Conservation (phyloP, 495 filamentous ascomycete species). For the Ramalina peruviana region DNA sequence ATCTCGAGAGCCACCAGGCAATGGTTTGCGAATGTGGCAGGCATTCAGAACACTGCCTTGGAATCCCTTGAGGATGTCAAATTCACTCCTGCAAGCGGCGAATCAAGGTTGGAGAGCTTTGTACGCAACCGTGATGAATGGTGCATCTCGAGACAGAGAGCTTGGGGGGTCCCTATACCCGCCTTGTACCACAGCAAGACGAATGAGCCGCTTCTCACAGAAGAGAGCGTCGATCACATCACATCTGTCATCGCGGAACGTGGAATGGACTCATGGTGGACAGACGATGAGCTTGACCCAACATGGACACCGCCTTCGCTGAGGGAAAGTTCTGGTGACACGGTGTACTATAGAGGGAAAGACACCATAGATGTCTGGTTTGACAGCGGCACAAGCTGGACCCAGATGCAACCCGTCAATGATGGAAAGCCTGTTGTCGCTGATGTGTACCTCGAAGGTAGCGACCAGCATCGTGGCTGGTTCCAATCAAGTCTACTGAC, state of each 20-base stretch:
- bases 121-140: slow-evolving; percentile 80
- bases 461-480: slow-evolving; percentile 94
- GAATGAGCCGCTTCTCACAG: slow-evolving; percentile 58
- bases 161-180: slow-evolving; percentile 97
- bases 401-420: slow-evolving; percentile 30
- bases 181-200: slow-evolving; percentile 62
- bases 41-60: slow-evolving; percentile 60
- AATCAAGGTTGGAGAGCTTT: slow-evolving; percentile 64
- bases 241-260: slow-evolving; percentile 60
- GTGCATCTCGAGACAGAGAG: slow-evolving; percentile 96
- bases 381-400: slow-evolving; percentile 94
- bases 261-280: slow-evolving; percentile 90
- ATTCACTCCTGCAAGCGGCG: slow-evolving; percentile 65
- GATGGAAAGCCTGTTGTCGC: slow-evolving; percentile 38
- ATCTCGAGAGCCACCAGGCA: slow-evolving; percentile 87
- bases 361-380: slow-evolving; percentile 99
- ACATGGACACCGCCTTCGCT: slow-evolving; percentile 58
- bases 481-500: slow-evolving; percentile 99
- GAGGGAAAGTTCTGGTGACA: slow-evolving; percentile 20
- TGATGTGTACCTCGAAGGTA: slow-evolving; percentile 87
- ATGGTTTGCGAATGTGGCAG: slow-evolving; percentile 89
- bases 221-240: slow-evolving; percentile 71
- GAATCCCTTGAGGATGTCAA: slow-evolving; percentile 51
- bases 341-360: slow-evolving; percentile 54
- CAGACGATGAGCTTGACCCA: slow-evolving; percentile 54